phyloP scores from a whole-genome alignment of 164 flowering plant species.

The Pachysandra terminalis region DNA sequence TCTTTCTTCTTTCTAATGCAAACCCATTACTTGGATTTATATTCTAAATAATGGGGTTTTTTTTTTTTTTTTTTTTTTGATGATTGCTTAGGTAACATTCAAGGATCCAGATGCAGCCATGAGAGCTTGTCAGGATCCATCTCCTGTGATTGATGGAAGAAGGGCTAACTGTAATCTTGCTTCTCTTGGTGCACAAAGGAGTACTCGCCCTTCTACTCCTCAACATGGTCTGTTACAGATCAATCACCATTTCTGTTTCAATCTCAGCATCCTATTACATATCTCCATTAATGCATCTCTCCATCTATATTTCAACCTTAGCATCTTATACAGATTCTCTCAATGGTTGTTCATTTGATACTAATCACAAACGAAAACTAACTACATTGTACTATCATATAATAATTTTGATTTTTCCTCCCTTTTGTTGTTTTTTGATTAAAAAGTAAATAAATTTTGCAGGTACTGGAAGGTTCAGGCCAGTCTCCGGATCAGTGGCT shows the following conservation, averaged over 20 bases:
- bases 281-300: no score
- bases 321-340: no score
- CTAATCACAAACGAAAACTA: background rate
- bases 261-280: background rate
- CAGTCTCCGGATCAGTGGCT: conserved; percentile 29
- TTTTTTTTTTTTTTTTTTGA: background rate
- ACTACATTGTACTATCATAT: background rate
- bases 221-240: conserved; percentile 32
- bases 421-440: background rate
- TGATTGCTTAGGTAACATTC: conserved; percentile 49
- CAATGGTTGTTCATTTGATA: no score
- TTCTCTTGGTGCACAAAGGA: conserved; percentile 50
- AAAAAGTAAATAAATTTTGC: conserved; percentile 2
- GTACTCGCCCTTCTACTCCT: conserved; percentile 39
- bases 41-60: background rate
- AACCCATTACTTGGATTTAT: background rate
- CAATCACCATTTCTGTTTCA: background rate
- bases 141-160: conserved; percentile 68
- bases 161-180: conserved; percentile 74
- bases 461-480: conserved; percentile 48
- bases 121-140: conserved; percentile 64
- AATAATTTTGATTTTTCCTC: background rate
- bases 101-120: conserved; percentile 59
- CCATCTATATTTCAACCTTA: background rate
- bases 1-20: background rate